Base-by-base conservation (phyloP, 352 stramenopile genomes). In the Globisporangium recalcitrans region DNA sequence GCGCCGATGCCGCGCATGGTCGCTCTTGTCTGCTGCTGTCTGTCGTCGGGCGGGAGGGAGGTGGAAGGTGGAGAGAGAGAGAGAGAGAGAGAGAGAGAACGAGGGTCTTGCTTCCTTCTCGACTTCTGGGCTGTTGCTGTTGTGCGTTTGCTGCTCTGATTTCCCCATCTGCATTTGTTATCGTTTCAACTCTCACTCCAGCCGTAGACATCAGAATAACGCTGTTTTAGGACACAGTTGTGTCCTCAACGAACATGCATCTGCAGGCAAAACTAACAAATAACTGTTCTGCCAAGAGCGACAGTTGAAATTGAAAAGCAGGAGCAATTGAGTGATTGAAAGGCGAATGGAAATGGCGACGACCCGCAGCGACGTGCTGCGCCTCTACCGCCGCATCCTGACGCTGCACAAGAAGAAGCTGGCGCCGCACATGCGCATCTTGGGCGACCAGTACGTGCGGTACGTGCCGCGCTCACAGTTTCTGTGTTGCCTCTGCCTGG, bases 391-490 rank as follows among this genome's bases (percentile, higher is more conserved):
- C 46, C 75, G 75, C 69, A 92, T 95, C 60, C 72, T 95, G 68
- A 78, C 73, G 67, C 82, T 93, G 47, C 86, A 95, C 61, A 71
- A 70, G 42, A 68, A 71, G 52, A 90, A 92, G 47, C 69, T 95
- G 40, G 78, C 82, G 63, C 79, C 84, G 38, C 82, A 86, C 48
- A 93, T 95, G 85, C 84, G 86, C 58, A 63, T 93, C 26, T 81
- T 95, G 0, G 86, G 86, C 21, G 82, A 95, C 67, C 70, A 88
- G 57, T 95, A 95, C 62, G 81, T 95, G 31, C 74, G 81, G 77
- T 87, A 62, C 29, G 74, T 51, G 36, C 36, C n/a, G 27, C 27
- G 27, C 36, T 9, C 6, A 1, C 16, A 21, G 16, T 1, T 29
- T 26, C 16, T 26, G 38, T 26, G 38, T 26, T 46, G 49, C 27